These are phyloP conservation scores for Heimioporus retisporus DNA, from an alignment of 1,284 basidiomycete species.

Conservation along the genomic window DNA sequence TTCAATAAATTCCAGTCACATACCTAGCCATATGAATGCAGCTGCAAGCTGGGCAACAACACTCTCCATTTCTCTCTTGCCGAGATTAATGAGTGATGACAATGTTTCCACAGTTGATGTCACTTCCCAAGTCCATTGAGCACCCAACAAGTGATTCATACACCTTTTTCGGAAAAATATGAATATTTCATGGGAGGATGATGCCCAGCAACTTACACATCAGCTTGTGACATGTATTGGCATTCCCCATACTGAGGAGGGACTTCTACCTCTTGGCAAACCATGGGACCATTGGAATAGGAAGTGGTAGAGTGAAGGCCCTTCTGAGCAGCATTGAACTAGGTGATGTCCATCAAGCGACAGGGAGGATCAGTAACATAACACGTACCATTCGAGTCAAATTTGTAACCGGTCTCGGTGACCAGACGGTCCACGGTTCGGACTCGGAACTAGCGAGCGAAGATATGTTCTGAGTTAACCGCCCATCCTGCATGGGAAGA, in stretches of 20 bases:
- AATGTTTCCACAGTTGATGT: neutral
- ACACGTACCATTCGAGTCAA: constrained; percentile 11
- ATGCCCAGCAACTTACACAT: constrained; percentile 4
- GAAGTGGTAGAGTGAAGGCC: neutral
- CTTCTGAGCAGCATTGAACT: neutral
- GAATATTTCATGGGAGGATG: neutral
- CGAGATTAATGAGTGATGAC: neutral
- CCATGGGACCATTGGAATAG: neutral
- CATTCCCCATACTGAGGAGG: neutral
- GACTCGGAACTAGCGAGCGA: neutral
- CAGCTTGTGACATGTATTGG: neutral
- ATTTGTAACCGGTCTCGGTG: neutral
- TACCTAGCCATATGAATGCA: constrained; percentile 25
- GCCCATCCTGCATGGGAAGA: constrained; percentile 12
- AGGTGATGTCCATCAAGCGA: neutral
- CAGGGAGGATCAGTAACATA: neutral
- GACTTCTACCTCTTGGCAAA: neutral
- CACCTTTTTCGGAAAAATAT: neutral
- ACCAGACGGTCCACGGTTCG: constrained; percentile 8
- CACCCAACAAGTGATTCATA: constrained; percentile 2
- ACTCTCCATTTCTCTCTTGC: constrained; percentile 8
- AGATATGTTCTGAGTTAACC: neutral
- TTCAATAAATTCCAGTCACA: neutral
- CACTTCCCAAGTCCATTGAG: neutral
- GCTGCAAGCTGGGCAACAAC: constrained; percentile 19